Percentiles rank a stretch among this genome's conserved stretches.
These are phyloP conservation scores for Phytopythium cucurbitacearum DNA, from an alignment of 352 stramenopile genomes.

Conservation along the genomic window DNA sequence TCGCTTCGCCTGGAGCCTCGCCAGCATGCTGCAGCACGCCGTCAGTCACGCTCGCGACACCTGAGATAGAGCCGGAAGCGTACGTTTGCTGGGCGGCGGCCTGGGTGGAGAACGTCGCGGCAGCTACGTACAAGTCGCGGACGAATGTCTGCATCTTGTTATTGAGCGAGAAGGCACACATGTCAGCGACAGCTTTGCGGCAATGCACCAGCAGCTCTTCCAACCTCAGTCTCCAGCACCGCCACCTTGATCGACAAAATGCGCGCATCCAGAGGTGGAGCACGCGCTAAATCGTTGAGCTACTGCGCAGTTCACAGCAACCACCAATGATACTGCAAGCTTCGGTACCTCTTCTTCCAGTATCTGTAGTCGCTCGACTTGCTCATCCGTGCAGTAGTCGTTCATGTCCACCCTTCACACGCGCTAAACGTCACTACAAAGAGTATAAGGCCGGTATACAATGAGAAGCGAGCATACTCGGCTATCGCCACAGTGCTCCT, in stretches of 20 bases:
- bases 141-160: conserved; percentile 53
- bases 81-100: conserved; percentile 34
- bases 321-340: too few species aligned
- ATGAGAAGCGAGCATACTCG: conserved; percentile 6
- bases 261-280: too few species aligned
- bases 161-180: background rate
- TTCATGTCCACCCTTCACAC: conserved; percentile 24
- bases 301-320: too few species aligned
- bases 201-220: background rate
- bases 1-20: too few species aligned
- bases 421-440: background rate
- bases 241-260: conserved; percentile 6
- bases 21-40: too few species aligned
- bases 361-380: conserved; percentile 22
- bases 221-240: conserved; percentile 21
- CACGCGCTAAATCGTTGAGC: too few species aligned
- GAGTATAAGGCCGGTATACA: conserved; percentile 1
- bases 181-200: background rate
- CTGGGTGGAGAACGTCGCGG: conserved; percentile 42
- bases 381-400: conserved; percentile 24
- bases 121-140: conserved; percentile 55
- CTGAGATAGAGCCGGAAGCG: conserved; percentile 5
- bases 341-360: conserved; percentile 39
- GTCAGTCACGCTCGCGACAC: too few species aligned
- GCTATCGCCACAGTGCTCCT: conserved; percentile 22